Evolutionary conservation across 129 eudicot species (phyloP).

Genomic region (Lonicera japonica): DNA sequence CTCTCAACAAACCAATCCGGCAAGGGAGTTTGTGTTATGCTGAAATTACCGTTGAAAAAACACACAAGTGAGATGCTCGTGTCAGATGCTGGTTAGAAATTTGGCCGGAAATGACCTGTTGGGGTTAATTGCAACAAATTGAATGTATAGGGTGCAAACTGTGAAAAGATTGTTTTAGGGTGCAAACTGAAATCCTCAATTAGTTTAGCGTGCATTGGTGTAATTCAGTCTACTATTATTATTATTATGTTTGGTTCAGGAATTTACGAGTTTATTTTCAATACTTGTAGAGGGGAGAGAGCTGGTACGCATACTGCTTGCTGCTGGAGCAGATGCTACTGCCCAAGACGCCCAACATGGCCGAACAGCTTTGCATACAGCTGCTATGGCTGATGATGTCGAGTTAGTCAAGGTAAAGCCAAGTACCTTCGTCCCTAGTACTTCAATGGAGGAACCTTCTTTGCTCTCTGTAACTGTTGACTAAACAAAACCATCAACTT

Average conservation of each 20-base stretch:
- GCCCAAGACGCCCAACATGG: conserved; percentile 85
- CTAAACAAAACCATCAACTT: background rate
- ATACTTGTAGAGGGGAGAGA: conserved; percentile 82
- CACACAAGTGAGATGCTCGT: no score
- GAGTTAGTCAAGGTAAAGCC: conserved; percentile 78
- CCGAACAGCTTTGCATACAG: conserved; percentile 88
- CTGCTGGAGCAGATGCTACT: conserved; percentile 88
- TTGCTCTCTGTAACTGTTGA: background rate
- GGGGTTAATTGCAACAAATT: no score
- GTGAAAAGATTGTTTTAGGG: no score
- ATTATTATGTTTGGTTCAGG: background rate
- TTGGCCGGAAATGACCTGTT: no score
- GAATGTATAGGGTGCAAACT: no score
- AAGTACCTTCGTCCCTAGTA: background rate
- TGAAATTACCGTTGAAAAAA: no score
- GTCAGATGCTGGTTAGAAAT: no score
- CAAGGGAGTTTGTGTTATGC: no score
- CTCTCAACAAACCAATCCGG: no score
- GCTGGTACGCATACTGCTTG: conserved; percentile 66
- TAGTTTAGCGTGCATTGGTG: no score
- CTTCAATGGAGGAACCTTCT: background rate
- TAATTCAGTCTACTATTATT: no score
- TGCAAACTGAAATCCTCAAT: no score
- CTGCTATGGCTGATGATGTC: conserved; percentile 89
- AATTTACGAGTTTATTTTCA: background rate